Evolutionary conservation across 805 yeast species (phyloP), one percentile per base, ranked within the genome.

Genomic region (Metschnikowia borealis): DNA sequence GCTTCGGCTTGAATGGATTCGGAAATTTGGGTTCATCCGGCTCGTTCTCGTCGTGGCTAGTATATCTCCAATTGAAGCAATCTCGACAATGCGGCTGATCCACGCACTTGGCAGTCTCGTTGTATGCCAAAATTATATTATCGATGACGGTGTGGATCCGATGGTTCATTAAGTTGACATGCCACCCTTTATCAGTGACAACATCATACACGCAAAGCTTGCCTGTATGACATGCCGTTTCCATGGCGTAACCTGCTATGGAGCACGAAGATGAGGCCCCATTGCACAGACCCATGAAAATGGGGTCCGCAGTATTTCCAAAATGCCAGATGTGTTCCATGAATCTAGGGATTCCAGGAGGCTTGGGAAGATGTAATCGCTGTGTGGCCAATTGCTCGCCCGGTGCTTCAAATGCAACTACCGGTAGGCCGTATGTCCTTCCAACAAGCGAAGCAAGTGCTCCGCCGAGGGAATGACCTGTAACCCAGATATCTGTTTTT

Each of bases 221-320:
- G 0, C 98, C 99, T 0, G 96, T 80, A 65, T 94, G 99, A 64
- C 99, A 94, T 42, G 84, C 85, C 0, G 97, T 85, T 62, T 94
- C 99, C 96, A 94, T 85, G 10, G 98, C 99, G 66, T 89, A 94
- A 0, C 99, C 99, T 1, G 88, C 97, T 7, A 89, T 76, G 52
- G 92, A 84, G 67, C 99, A 94, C 1, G 91, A 69, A 0, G 95
- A 85, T 3, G 92, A 82, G 0, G 94, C 95, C 8, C 99, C 99
- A 62, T 87, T 90, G 65, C 99, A 94, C 7, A 89, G 91, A 0
- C 99, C 99, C 92, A 91, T 86, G 62, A 77, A 94, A 1, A 94
- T 88, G 1, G 99, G 99, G 65, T 94, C 99, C 0, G 97, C 98
- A 1, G 94, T 94, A 65, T 94, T 92, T 2, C 99, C 99, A 63